A percentile compares a stretch with the other conserved stretches of the same genome.
Conservation (phyloP, 139 green algal genomes). For the Chlorella sp. region DNA sequence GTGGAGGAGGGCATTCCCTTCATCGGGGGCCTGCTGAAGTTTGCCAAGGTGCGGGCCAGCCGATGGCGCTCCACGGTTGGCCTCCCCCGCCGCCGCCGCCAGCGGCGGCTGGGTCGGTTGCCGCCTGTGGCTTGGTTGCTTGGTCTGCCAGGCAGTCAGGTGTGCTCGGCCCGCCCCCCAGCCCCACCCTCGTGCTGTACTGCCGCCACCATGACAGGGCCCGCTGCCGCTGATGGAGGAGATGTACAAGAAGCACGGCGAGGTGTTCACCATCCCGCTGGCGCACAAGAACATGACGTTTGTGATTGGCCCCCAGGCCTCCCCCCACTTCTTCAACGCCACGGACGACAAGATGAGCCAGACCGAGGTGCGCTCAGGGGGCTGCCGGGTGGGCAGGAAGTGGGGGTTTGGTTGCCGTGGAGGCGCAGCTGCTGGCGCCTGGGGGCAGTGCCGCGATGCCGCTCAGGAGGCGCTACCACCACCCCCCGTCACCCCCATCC, state of each 20-base stretch:
- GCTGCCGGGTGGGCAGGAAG: not conserved
- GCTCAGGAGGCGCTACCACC: too few species aligned
- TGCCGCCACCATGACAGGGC: constrained; percentile 54
- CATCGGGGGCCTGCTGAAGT: constrained; percentile 95
- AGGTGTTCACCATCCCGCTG: constrained; percentile 98
- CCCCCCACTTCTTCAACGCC: constrained; percentile 96
- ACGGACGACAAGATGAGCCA: constrained; percentile 92
- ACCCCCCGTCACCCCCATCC: too few species aligned
- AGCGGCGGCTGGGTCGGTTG: not conserved
- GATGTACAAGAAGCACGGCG: constrained; percentile 83
- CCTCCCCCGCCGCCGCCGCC: not conserved
- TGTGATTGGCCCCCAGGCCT: constrained; percentile 90
- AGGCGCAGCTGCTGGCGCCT: too few species aligned
- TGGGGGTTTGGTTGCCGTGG: not conserved
- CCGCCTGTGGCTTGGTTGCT: not conserved
- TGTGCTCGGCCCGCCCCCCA: not conserved
- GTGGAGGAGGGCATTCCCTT: constrained; percentile 88
- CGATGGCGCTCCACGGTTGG: not conserved
- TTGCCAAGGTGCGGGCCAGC: constrained; percentile 67
- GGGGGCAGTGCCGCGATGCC: too few species aligned
- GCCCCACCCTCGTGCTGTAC: not conserved
- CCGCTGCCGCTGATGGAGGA: constrained; percentile 85
- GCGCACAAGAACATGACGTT: constrained; percentile 97
- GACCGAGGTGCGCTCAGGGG: constrained; percentile 68
- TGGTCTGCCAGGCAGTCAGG: not conserved